Percentiles rank a stretch among this genome's conserved stretches.
These are phyloP conservation scores for Didymosphaeria variabile DNA, from an alignment of 2,329 filamentous ascomycete genomes.

Conservation along the genomic window DNA sequence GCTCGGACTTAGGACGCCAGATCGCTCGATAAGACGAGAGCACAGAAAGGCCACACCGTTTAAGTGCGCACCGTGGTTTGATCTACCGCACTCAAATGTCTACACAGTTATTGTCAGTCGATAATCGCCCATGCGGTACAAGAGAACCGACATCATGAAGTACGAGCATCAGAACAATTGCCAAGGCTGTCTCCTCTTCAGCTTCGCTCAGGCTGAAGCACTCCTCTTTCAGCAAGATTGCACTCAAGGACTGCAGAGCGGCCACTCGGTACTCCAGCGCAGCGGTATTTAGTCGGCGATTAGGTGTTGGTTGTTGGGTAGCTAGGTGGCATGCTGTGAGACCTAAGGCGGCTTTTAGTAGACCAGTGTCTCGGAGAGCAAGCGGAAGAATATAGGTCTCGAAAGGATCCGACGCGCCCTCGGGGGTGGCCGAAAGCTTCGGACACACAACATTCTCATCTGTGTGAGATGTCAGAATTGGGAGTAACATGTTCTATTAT, in stretches of 20 bases:
- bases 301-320: constrained; percentile 12
- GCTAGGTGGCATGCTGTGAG: constrained; percentile 24
- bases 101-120: background rate
- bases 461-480: background rate
- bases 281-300: constrained; percentile 12
- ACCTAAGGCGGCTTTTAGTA: constrained; percentile 22
- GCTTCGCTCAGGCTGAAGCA: constrained; percentile 16
- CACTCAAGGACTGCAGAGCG: constrained; percentile 24
- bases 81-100: constrained; percentile 27
- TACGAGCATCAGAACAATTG: constrained; percentile 23
- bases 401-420: constrained; percentile 20
- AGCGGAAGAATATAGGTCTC: constrained; percentile 22
- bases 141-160: constrained; percentile 22
- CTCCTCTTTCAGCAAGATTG: constrained; percentile 26
- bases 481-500: background rate
- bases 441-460: constrained; percentile 22
- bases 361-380: constrained; percentile 18
- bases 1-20: background rate
- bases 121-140: background rate
- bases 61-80: constrained; percentile 25
- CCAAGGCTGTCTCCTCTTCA: constrained; percentile 25
- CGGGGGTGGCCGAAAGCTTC: constrained; percentile 12
- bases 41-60: constrained; percentile 27
- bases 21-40: constrained; percentile 14
- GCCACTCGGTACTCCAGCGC: constrained; percentile 22